Base-by-base conservation (phyloP, 2,329 filamentous ascomycete genomes). In the Phaeosphaeria sp. region DNA sequence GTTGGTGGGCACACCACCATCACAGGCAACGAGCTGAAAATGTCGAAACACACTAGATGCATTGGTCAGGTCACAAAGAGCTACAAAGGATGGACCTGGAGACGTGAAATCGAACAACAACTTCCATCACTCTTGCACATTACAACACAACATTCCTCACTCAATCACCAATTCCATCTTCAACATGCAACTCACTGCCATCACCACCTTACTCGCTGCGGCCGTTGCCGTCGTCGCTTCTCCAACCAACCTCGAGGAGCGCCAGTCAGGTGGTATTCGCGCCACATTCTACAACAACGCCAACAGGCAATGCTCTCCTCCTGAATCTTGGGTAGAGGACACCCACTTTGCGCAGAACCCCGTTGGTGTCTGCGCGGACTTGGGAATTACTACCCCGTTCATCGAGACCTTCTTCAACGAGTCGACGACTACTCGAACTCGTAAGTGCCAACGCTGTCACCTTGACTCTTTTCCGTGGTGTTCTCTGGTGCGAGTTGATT, bases 251-350 rank as follows among this genome's bases (percentile, higher is more conserved):
- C 30, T 56, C 22, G 17, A 54, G 52, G 44, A 41, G 30, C 18
- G 59, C 36, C 52, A 54, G 51, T 50, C 3, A 53, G 56, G 17
- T 56, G 59, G 30, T 23, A 53, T 59, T 36, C 58, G 55, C 33
- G 59, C 56, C 43, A 58, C 56, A 18, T 62, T 62, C 46, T 62
- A 30, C 44, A 48, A 49, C 48, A 55, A 59, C 21, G 48, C 44
- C 20, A 47, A 54, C n/a, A 56, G 33, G n/a, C 30, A 15, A 11
- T 52, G 53, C 11, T 44, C 50, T n/a, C 36, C 52, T 3, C 52
- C 47, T 6, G 50, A 52, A 21, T n/a, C 27, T 18, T 59, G 48
- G 54, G 36, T 10, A 1, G 59, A 62, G 42, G 59, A 62, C n/a
- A 56, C 54, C 10, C 53, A 56, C 20, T 62, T 62, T 50, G n/a